Conservation (phyloP, 495 filamentous ascomycete genomes). For the Podospora fimiseda region DNA sequence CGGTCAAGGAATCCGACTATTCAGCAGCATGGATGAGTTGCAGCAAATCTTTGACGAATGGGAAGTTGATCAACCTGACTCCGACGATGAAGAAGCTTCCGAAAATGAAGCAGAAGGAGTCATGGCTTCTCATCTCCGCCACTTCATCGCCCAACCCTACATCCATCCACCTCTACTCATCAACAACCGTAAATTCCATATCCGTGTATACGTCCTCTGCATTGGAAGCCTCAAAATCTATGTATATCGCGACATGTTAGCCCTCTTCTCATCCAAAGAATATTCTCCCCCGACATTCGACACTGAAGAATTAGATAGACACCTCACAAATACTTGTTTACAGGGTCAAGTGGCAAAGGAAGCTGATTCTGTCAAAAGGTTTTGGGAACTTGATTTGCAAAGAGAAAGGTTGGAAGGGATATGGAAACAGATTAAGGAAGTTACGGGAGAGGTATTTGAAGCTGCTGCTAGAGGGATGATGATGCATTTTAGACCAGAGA, state of each 20-base stretch:
- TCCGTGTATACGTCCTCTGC: slow-evolving; percentile 82
- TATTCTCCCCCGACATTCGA: slow-evolving; percentile 51
- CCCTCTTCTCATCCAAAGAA: slow-evolving; percentile 70
- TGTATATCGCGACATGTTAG: slow-evolving; percentile 85
- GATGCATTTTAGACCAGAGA: slow-evolving; percentile 84
- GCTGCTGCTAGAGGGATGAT: slow-evolving; percentile 76
- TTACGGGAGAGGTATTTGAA: slow-evolving; percentile 72
- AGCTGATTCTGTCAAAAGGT: slow-evolving; percentile 49
- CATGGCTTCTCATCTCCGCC: slow-evolving; percentile 83
- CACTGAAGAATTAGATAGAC: slow-evolving; percentile 55
- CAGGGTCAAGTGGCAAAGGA: slow-evolving; percentile 44
- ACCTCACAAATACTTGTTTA: slow-evolving; percentile 97
- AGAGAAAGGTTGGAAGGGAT: slow-evolving; percentile 35
- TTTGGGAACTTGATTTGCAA: slow-evolving; percentile 56
- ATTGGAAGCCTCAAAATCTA: slow-evolving; percentile 72
- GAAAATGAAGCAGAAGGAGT: slow-evolving; percentile 42
- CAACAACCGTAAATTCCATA: slow-evolving; percentile 83
- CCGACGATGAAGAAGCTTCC: slow-evolving; percentile 39
- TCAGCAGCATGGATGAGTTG: slow-evolving; percentile 73
- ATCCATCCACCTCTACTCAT: slow-evolving; percentile 78
- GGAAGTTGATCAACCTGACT: slow-evolving; percentile 59
- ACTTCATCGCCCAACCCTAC: slow-evolving; percentile 95
- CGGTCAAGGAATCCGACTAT: slow-evolving; percentile 85
- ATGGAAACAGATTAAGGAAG: slow-evolving; percentile 63
- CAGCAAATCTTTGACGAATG: slow-evolving; percentile 82